These are phyloP conservation scores for Citrullus mucosospermus DNA, from an alignment of 306 rosid genomes.

Conservation along the genomic window DNA sequence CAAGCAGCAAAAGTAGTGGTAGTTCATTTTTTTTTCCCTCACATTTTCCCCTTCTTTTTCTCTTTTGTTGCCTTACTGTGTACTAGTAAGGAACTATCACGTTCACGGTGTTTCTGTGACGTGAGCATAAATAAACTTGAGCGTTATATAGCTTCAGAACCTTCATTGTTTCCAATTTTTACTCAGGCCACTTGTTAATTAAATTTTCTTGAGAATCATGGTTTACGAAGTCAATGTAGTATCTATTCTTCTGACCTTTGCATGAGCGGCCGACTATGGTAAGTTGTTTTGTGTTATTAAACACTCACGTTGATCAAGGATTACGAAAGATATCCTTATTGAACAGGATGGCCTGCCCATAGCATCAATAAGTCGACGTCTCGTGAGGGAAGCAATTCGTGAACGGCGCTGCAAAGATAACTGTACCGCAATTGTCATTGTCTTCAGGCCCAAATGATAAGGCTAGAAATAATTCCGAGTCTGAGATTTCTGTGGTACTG, in stretches of 20 bases:
- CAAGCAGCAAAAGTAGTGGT: not conserved
- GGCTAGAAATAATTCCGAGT: not conserved
- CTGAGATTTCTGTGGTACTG: not conserved
- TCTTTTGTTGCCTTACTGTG: too few species aligned
- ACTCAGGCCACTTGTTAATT: not conserved
- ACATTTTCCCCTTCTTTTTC: too few species aligned
- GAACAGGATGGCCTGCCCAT: constrained; percentile 58
- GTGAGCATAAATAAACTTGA: not conserved
- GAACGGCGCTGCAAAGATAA: constrained; percentile 86
- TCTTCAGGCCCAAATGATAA: constrained; percentile 35
- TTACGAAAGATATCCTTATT: not conserved
- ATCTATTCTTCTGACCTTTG: not conserved
- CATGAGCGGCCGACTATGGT: not conserved
- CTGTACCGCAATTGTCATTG: constrained; percentile 65
- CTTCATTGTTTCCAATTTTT: not conserved
- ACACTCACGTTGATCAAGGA: not conserved
- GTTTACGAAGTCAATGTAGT: not conserved
- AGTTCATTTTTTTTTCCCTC: too few species aligned
- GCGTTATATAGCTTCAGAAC: not conserved
- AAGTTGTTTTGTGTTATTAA: not conserved
- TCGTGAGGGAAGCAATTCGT: constrained; percentile 69
- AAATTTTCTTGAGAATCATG: not conserved
- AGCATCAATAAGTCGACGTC: constrained; percentile 50
- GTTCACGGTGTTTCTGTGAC: not conserved
- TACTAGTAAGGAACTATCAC: too few species aligned